Base-by-base conservation (phyloP, 169 alveolate species). In the Perkinsus chesapeaki region DNA sequence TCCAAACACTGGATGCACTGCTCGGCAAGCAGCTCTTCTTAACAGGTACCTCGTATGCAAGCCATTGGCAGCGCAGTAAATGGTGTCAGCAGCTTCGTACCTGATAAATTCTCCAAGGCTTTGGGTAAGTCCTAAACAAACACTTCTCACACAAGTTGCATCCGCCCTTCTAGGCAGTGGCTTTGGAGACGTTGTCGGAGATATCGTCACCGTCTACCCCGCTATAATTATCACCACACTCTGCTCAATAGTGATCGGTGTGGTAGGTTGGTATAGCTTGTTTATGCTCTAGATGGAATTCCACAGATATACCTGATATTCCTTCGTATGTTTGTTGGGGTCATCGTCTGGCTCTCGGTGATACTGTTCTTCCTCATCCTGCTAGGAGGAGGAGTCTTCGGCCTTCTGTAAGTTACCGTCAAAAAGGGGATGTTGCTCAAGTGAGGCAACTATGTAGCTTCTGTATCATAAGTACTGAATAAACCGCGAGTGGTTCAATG, bases 301-400 rank as follows among this genome's bases (percentile, higher is more conserved):
- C 27, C 82, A 20, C 82, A 60, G 82, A 60, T 60, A 60, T 60
- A 60, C 39, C 47, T 39, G 73, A 39, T 39, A 23, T 39, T 91
- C 73, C 73, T 91, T n/a, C 73, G 93, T 12, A 39, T 91, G 82
- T 91, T 91, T 73, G 93, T 91, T 36, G 93, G 73, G 27, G 39
- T 23, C 73, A 39, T 91, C 16, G 93, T 91, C 19, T 91, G 93
- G 93, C 3, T 36, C 27, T 47, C 93, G 31, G 60, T 91, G 39
- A 38, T 27, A 0, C 39, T 39, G 39, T 47, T 91, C 39, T 43
- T 91, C 39, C 39, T 20, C 27, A 27, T 91, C 31, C 39, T 91
- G 37, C 39, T 39, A 0, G 93, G 82, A 38, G 93, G 73, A n/a
- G 93, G 93, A 39, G 73, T 60, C 82, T 27, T 60, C 23, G 82